Evolutionary conservation across 441 rosid genomes (phyloP).

Genomic region (Caryocar brasiliense): DNA sequence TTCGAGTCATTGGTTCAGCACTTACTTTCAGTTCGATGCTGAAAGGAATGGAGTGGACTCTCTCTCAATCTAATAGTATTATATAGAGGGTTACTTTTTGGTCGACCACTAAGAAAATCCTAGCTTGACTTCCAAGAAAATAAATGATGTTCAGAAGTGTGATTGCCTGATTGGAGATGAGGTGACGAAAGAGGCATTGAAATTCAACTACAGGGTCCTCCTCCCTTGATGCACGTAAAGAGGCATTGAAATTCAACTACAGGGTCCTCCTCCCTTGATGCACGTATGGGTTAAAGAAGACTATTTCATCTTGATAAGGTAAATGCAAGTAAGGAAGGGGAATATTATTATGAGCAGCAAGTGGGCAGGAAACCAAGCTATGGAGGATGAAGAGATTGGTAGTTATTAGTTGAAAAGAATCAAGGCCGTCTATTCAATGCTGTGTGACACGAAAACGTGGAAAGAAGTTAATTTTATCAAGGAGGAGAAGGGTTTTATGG

Average conservation of each 20-base stretch:
- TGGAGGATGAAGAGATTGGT: background rate
- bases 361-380: background rate
- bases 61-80: no score
- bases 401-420: background rate
- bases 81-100: background rate
- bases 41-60: background rate
- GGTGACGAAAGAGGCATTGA: background rate
- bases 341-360: background rate
- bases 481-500: background rate
- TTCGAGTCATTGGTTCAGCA: background rate
- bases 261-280: background rate
- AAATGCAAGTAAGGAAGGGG: background rate
- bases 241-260: slow-evolving; percentile 1
- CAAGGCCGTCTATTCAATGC: background rate
- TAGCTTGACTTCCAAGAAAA: slow-evolving; percentile 25
- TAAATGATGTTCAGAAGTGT: slow-evolving; percentile 5
- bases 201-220: background rate
- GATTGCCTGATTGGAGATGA: no score
- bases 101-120: slow-evolving; percentile 11
- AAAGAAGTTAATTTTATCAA: background rate
- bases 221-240: background rate
- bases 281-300: slow-evolving; percentile 13
- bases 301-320: slow-evolving; percentile 8
- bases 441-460: background rate
- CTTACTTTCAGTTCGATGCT: background rate